Percentiles rank a stretch among this genome's conserved stretches.
Evolutionary conservation across 768 basidiomycete genomes (phyloP).

Genomic region (Suillus weaverae): DNA sequence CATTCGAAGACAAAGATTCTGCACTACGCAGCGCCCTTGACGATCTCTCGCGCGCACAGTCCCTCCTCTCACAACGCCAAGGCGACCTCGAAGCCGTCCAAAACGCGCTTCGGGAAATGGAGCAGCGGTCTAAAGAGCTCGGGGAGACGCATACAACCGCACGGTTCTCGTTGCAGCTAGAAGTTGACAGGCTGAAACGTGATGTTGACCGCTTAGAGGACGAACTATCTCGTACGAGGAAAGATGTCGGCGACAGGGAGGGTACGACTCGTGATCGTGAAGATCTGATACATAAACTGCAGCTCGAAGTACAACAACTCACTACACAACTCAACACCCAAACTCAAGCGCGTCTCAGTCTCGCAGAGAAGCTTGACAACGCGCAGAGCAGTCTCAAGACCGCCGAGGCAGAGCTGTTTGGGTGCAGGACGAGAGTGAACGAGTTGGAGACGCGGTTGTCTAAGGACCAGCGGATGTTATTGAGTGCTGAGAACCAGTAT

Average conservation of each 20-base stretch:
- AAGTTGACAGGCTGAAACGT: conserved; percentile 81
- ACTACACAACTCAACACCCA: conserved; percentile 77
- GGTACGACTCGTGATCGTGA: conserved; percentile 68
- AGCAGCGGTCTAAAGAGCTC: conserved; percentile 73
- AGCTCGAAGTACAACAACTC: conserved; percentile 80
- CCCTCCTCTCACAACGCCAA: conserved; percentile 70
- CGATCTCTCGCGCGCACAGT: conserved; percentile 62
- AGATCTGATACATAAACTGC: conserved; percentile 67
- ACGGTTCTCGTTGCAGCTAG: conserved; percentile 84
- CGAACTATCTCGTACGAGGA: conserved; percentile 68
- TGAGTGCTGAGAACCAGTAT: conserved; percentile 76
- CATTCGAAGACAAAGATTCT: conserved; percentile 69
- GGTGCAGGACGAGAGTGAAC: conserved; percentile 57
- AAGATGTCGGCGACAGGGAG: conserved; percentile 70
- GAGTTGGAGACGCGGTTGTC: conserved; percentile 80
- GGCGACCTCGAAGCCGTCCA: conserved; percentile 75
- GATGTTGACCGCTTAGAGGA: conserved; percentile 82
- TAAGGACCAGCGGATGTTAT: conserved; percentile 76
- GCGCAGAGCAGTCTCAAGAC: conserved; percentile 60
- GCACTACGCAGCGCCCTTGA: conserved; percentile 62
- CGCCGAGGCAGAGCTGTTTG: conserved; percentile 66
- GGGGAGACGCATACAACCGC: conserved; percentile 86
- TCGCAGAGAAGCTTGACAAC: conserved; percentile 86
- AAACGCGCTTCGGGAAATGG: conserved; percentile 63
- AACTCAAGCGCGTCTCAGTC: conserved; percentile 82